These are phyloP conservation scores for Aspergillus bertholletiae DNA, from an alignment of 495 filamentous ascomycete genomes.

Conservation along the genomic window DNA sequence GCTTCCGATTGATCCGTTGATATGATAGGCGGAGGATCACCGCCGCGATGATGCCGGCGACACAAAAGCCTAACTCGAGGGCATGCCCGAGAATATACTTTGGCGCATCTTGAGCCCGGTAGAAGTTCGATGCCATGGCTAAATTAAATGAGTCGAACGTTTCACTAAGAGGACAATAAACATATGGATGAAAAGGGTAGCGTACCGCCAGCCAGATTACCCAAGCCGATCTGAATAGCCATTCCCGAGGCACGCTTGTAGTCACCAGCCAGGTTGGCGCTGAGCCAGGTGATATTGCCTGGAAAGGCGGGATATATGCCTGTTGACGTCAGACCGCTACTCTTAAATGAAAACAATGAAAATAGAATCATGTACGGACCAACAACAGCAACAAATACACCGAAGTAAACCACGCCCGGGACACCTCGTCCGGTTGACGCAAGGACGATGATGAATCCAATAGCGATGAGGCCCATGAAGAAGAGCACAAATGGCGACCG, in stretches of 20 bases:
- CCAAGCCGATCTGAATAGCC: slow-evolving; percentile 71
- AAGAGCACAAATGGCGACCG: slow-evolving; percentile 63
- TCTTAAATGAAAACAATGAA: slow-evolving; percentile 47
- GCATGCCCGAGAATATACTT: slow-evolving; percentile 65
- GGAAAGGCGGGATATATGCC: slow-evolving; percentile 49
- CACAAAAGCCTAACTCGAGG: slow-evolving; percentile 66
- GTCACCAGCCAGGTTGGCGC: slow-evolving; percentile 66
- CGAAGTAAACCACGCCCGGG: slow-evolving; percentile 69
- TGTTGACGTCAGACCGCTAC: slow-evolving; percentile 4
- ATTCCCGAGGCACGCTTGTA: slow-evolving; percentile 71
- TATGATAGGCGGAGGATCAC: slow-evolving; percentile 55
- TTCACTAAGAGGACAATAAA: no score
- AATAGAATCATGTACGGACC: slow-evolving; percentile 50
- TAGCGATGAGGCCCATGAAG: slow-evolving; percentile 55
- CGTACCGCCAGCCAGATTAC: slow-evolving; percentile 62
- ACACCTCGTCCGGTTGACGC: slow-evolving; percentile 35
- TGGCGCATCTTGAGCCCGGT: slow-evolving; percentile 60
- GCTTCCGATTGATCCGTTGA: slow-evolving; percentile 54
- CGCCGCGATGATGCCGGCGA: slow-evolving; percentile 55
- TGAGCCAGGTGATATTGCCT: slow-evolving; percentile 67
- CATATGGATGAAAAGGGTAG: no score
- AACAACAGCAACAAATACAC: slow-evolving; percentile 67
- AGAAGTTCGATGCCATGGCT: slow-evolving; percentile 77
- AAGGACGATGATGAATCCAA: slow-evolving; percentile 63
- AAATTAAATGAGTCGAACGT: no score